Evolutionary conservation across 768 basidiomycete genomes (phyloP).

Genomic region (Psilocybe azurescens): DNA sequence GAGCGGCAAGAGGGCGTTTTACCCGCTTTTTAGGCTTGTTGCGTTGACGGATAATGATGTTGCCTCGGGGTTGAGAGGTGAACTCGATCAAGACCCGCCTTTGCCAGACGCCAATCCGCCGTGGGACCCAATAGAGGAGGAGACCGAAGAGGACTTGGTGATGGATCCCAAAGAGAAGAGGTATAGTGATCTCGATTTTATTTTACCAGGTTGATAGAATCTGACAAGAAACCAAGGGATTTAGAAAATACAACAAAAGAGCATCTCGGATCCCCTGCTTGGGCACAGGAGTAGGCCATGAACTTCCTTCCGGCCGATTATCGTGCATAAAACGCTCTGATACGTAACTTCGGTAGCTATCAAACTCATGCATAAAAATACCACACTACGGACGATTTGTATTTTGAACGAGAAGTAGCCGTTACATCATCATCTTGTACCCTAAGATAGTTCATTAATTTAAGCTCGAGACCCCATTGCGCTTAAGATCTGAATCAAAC

Average conservation of each 20-base stretch:
- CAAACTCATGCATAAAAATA: no score
- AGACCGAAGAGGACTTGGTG: background rate
- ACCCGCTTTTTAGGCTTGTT: conserved; percentile 35
- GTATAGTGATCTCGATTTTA: background rate
- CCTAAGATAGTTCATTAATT: conserved; percentile 1
- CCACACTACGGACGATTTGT: no score
- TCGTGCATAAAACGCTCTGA: no score
- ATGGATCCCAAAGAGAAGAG: background rate
- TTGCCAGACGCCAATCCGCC: conserved; percentile 27
- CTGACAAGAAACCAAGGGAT: background rate
- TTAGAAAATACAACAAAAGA: background rate
- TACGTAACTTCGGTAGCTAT: no score
- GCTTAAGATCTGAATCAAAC: conserved; percentile 21
- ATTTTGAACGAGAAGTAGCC: no score
- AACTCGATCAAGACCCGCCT: conserved; percentile 20
- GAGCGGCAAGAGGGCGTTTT: conserved; percentile 26
- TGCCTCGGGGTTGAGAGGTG: conserved; percentile 26
- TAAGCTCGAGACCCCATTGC: conserved; percentile 24
- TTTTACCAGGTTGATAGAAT: background rate
- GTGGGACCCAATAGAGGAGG: conserved; percentile 17
- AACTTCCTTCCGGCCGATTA: no score
- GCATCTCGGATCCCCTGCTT: background rate
- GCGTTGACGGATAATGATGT: conserved; percentile 26
- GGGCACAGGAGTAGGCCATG: background rate
- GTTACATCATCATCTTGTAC: no score